Conservation (phyloP, 1,284 basidiomycete genomes). For the Vanrija pseudolonga region DNA sequence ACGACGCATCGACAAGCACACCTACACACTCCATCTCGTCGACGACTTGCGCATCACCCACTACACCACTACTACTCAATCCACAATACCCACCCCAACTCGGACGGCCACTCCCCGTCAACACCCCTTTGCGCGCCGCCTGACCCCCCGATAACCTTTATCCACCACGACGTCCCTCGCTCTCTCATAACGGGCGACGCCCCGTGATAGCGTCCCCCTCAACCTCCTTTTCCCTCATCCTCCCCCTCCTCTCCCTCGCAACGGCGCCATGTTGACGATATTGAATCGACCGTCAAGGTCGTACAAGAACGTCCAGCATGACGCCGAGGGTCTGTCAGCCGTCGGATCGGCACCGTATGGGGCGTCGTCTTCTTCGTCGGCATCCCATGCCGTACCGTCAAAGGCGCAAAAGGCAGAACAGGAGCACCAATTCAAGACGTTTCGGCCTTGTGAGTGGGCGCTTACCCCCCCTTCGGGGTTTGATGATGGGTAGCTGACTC, state of each 20-base stretch:
- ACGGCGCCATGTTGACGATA: constrained; percentile 15
- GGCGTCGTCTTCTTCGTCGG: background rate
- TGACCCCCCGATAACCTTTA: background rate
- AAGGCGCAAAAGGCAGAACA: constrained; percentile 13
- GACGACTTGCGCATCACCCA: background rate
- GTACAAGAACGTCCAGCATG: constrained; percentile 40
- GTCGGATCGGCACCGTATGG: constrained; percentile 25
- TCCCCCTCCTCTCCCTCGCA: background rate
- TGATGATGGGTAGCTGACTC: constrained; percentile 1
- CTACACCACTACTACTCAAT: background rate
- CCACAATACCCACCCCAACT: no score
- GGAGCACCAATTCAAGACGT: constrained; percentile 36
- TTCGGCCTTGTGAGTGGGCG: constrained; percentile 41
- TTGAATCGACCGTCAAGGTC: constrained; percentile 39
- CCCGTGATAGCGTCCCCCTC: background rate
- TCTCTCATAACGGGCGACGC: background rate
- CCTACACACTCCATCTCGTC: background rate
- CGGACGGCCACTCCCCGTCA: background rate
- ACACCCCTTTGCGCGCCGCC: background rate
- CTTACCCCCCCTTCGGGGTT: background rate
- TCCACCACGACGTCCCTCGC: background rate
- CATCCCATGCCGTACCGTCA: constrained; percentile 1
- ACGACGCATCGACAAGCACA: background rate
- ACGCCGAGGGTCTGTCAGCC: constrained; percentile 30
- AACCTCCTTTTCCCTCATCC: background rate